Evolutionary conservation across 2,329 filamentous ascomycete species (phyloP).

Genomic region (Lachnellula subtilissima): DNA sequence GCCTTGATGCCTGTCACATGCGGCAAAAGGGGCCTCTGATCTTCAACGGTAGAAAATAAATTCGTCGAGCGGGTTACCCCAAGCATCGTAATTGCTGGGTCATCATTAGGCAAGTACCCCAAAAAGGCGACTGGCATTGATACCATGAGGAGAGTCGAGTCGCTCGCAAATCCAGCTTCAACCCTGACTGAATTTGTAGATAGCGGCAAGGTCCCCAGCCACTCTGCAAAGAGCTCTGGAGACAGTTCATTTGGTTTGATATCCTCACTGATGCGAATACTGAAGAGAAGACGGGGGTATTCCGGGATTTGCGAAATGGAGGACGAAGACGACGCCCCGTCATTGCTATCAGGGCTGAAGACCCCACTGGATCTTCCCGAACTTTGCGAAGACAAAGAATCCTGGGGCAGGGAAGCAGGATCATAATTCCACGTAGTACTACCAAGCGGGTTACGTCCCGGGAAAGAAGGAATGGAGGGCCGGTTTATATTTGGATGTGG

Average conservation of each 20-base stretch:
- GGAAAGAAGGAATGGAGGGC: neutral
- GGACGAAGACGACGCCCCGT: neutral
- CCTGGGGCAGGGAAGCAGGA: neutral
- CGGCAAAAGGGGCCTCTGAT: neutral
- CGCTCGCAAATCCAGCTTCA: slow-evolving; percentile 15
- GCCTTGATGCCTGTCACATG: neutral
- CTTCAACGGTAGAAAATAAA: neutral
- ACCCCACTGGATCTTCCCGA: neutral
- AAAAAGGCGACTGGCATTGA: slow-evolving; percentile 8
- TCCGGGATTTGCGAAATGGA: neutral
- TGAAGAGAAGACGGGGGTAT: slow-evolving; percentile 14
- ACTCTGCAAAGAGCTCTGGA: slow-evolving; percentile 10
- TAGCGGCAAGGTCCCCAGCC: slow-evolving; percentile 7
- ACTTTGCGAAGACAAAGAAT: neutral
- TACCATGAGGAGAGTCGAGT: slow-evolving; percentile 14
- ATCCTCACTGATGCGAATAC: slow-evolving; percentile 12
- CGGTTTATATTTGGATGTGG: neutral
- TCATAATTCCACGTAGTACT: neutral
- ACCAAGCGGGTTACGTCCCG: neutral
- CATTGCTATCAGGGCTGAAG: neutral
- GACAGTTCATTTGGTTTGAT: slow-evolving; percentile 8
- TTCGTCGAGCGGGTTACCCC: slow-evolving; percentile 5
- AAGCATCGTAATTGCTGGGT: slow-evolving; percentile 12
- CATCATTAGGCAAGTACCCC: slow-evolving; percentile 1
- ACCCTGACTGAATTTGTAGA: slow-evolving; percentile 9